phyloP scores from a whole-genome alignment of 495 filamentous ascomycete genomes.

The Trichocladium antarcticum region DNA sequence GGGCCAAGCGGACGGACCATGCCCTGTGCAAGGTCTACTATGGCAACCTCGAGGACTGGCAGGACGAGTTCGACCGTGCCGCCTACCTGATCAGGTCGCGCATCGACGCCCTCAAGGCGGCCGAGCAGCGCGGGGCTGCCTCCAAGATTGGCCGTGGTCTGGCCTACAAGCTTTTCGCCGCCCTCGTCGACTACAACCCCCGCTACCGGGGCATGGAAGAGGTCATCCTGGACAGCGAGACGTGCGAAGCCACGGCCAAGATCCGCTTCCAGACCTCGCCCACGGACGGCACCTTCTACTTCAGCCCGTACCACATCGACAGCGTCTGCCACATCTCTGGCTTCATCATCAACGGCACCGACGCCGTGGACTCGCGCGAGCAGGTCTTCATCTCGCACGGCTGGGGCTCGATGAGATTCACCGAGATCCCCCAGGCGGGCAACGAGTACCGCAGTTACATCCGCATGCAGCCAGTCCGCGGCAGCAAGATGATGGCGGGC shows the following conservation, averaged over 20 bases:
- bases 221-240: slow-evolving; percentile 59
- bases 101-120: slow-evolving; percentile 41
- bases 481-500: slow-evolving; percentile 42
- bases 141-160: slow-evolving; percentile 56
- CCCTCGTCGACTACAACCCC: slow-evolving; percentile 56
- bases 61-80: slow-evolving; percentile 44
- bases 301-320: slow-evolving; percentile 65
- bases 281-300: slow-evolving; percentile 51
- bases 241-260: slow-evolving; percentile 59
- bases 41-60: slow-evolving; percentile 36
- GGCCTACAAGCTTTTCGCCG: slow-evolving; percentile 65
- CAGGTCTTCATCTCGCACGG: slow-evolving; percentile 69
- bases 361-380: slow-evolving; percentile 56
- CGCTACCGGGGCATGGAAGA: slow-evolving; percentile 66
- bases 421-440: slow-evolving; percentile 48
- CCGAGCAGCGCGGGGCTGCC: slow-evolving; percentile 40
- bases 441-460: slow-evolving; percentile 65
- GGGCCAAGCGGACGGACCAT: slow-evolving; percentile 36
- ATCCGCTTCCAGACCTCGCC: slow-evolving; percentile 53
- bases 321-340: slow-evolving; percentile 57
- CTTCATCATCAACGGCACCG: slow-evolving; percentile 71
- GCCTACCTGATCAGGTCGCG: slow-evolving; percentile 46
- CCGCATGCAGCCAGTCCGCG: slow-evolving; percentile 50
- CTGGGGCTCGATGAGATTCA: slow-evolving; percentile 64
- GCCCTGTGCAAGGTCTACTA: slow-evolving; percentile 43